phyloP scores from a whole-genome alignment of 2,329 filamentous ascomycete species.

The Neofusicoccum ribis region DNA sequence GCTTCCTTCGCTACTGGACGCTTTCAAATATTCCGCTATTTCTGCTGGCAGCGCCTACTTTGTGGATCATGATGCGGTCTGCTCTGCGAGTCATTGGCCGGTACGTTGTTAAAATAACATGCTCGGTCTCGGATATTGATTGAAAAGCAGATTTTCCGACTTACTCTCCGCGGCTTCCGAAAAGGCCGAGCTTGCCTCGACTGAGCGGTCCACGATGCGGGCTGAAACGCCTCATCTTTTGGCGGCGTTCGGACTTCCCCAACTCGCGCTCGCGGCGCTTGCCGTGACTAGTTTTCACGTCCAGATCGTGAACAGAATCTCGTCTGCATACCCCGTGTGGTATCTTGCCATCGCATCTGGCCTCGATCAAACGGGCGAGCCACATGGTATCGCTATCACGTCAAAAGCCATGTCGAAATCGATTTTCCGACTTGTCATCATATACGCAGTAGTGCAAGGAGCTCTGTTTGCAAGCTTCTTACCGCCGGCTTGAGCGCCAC shows the following conservation, averaged over 20 bases:
- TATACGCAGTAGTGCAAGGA: slow-evolving; percentile 82
- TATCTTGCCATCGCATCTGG: slow-evolving; percentile 72
- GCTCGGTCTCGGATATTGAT: neutral
- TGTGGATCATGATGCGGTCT: slow-evolving; percentile 59
- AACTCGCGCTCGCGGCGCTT: slow-evolving; percentile 69
- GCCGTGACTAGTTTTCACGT: slow-evolving; percentile 84
- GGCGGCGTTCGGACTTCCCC: slow-evolving; percentile 63
- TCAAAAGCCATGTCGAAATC: neutral
- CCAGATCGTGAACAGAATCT: slow-evolving; percentile 87
- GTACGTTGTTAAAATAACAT: slow-evolving; percentile 1
- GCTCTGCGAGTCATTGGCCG: slow-evolving; percentile 2
- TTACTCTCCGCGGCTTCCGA: neutral
- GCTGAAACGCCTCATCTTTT: slow-evolving; percentile 9
- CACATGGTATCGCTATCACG: neutral
- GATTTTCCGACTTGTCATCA: slow-evolving; percentile 45
- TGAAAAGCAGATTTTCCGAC: neutral
- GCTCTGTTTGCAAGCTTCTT: slow-evolving; percentile 86
- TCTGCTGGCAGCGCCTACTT: slow-evolving; percentile 75
- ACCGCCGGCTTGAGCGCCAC: slow-evolving; percentile 68
- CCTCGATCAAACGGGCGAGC: slow-evolving; percentile 18
- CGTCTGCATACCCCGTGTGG: slow-evolving; percentile 87
- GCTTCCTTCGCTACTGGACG: slow-evolving; percentile 89
- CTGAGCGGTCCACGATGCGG: neutral
- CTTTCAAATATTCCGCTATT: slow-evolving; percentile 84
- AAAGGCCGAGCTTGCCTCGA: neutral